Evolutionary conservation across 2,329 filamentous ascomycete genomes (phyloP).

Genomic region (Penicillium sp.): DNA sequence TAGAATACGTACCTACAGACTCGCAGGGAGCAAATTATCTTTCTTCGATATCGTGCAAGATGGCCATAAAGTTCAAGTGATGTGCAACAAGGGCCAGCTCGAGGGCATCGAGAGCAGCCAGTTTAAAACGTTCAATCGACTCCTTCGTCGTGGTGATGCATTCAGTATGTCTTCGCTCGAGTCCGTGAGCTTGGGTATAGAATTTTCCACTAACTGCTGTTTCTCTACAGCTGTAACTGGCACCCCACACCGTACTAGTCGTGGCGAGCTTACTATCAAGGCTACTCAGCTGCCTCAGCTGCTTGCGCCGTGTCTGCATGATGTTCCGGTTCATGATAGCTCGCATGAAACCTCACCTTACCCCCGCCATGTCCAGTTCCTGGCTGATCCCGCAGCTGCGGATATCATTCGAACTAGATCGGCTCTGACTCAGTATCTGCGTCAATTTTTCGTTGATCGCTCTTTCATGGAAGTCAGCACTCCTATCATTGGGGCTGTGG

Average conservation of each 20-base stretch:
- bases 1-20: slow-evolving; percentile 71
- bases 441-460: slow-evolving; percentile 69
- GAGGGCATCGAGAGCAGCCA: slow-evolving; percentile 39
- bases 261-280: slow-evolving; percentile 75
- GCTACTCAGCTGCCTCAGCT: slow-evolving; percentile 68
- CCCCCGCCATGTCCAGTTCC: slow-evolving; percentile 81
- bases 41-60: slow-evolving; percentile 81
- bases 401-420: slow-evolving; percentile 74
- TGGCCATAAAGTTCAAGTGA: slow-evolving; percentile 70
- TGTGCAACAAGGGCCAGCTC: slow-evolving; percentile 64
- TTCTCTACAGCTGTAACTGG: slow-evolving; percentile 64
- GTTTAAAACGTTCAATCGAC: slow-evolving; percentile 62
- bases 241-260: slow-evolving; percentile 64
- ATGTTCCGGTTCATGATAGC: slow-evolving; percentile 69
- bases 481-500: slow-evolving; percentile 77
- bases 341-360: slow-evolving; percentile 72
- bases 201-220: not conserved
- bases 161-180: slow-evolving; percentile 61
- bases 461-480: slow-evolving; percentile 87
- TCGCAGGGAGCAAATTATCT: slow-evolving; percentile 72
- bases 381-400: slow-evolving; percentile 68
- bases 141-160: slow-evolving; percentile 78
- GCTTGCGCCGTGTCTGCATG: slow-evolving; percentile 75
- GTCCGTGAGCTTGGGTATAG: not conserved
- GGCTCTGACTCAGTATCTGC: slow-evolving; percentile 70